Evolutionary conservation across 129 eudicot species (phyloP), one percentile per base, ranked within the genome.

Genomic region (Flaveria ramosissima): DNA sequence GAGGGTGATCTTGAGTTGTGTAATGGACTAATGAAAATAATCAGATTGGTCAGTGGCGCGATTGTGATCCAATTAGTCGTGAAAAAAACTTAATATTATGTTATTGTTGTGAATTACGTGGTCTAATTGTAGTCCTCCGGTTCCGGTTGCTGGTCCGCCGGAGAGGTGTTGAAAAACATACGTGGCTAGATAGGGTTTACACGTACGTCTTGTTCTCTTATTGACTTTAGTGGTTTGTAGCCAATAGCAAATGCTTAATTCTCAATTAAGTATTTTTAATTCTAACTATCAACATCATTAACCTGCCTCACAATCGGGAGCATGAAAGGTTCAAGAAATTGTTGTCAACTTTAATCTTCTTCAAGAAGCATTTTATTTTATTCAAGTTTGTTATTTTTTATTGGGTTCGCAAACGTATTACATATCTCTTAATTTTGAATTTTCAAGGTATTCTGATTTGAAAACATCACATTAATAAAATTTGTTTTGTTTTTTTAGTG

Each of bases 61-160:
- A 5, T 3, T 4, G 7, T 36, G 41, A 36, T 36, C 41, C 0
- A 36, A 0, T 36, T 36, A 36, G 6, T 0, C 7, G 41, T 36
- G 1, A 36, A 1, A 36, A 5, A 36, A 36, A 36, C 41, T 24
- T n/a, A 77, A 67, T 55, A 42, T 86, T 86, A 73, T 81, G 85
- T 47, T 47, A 45, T 69, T 57, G 13, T 55, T 68, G 61, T 56
- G 70, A 76, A 26, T 77, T 70, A n/a, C 71, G 76, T 78, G 71
- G 53, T 27, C 24, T 43, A 27, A 42, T 26, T 36, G 59, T 48
- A 57, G 4, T 78, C 47, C 24, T 70, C 13, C 47, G 16, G 63
- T 47, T 59, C 27, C 51, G 63, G 71, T 45, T 67, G 60, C 70
- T 42, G 69, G 7, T 68, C 69, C 47, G 32, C 14, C 47, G 68